Evolutionary conservation across 208 protist species (phyloP), one percentile per base, ranked within the genome.

Genomic region (Novymonas esmeraldas): DNA sequence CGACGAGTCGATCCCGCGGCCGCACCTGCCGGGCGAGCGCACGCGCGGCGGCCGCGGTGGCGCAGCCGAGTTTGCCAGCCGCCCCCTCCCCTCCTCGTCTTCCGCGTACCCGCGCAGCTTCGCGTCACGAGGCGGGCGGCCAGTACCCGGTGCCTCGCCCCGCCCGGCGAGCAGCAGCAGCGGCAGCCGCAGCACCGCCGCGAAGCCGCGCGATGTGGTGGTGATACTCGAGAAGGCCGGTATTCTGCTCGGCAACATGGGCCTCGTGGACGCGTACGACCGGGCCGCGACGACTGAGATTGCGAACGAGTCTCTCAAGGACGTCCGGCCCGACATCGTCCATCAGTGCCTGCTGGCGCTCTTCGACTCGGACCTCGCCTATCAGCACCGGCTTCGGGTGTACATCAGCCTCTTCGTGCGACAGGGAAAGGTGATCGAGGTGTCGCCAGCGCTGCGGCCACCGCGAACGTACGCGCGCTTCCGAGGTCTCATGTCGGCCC

Each of bases 301-400:
- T 39, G 71, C 79, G 16, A 96, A 95, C 64, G 58, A 71, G 44
- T 93, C 86, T 1, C 69, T 92, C 41, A 71, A 78, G 49, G 89
- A 89, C 56, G 86, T 94, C 54, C 87, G 89, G 1, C 89, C 92
- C 11, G 92, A 97, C 52, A 95, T 95, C 77, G 90, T 97, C 22
- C 92, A 97, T 56, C 92, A 97, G 78, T 94, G 87, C 63, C 87
- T 97, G 11, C 84, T 97, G n/a, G 92, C 92, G 18, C 87, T 97
- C 45, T 97, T 92, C 66, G 92, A 96, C 74, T 90, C 84, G 9
- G 87, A 92, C 34, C 81, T 97, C 29, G 88, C 86, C 18, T 77
- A 87, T 64, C 64, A 82, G 52, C 73, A 81, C 28, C 84, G 79
- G 33, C 78, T 95, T 65, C 89, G 88, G 36, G 87, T 97, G 58